Conservation (phyloP, 768 basidiomycete genomes). For the Amanita pallidorosea region DNA sequence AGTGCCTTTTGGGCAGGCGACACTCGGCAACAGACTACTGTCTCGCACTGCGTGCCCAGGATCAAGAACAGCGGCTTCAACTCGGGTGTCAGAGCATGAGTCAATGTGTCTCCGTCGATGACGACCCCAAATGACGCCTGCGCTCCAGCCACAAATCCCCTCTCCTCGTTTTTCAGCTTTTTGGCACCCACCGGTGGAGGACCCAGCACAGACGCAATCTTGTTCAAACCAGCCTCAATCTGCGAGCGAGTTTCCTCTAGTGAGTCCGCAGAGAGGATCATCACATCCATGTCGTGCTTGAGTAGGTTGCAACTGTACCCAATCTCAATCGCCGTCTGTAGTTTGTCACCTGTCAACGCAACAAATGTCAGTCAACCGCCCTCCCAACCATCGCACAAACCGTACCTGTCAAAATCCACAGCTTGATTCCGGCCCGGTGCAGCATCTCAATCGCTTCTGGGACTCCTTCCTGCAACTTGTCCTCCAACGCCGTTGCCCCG, state of each 20-base stretch:
- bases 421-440: slow-evolving; percentile 89
- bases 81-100: slow-evolving; percentile 64
- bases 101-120: slow-evolving; percentile 90
- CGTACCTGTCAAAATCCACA: slow-evolving; percentile 93
- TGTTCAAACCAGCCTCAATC: slow-evolving; percentile 89
- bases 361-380: neutral
- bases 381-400: slow-evolving; percentile 3
- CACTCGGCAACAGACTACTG: slow-evolving; percentile 96
- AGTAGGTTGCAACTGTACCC: slow-evolving; percentile 94
- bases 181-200: slow-evolving; percentile 53
- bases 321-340: slow-evolving; percentile 98
- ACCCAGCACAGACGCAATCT: slow-evolving; percentile 80
- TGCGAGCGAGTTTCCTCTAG: slow-evolving; percentile 68
- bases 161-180: slow-evolving; percentile 45
- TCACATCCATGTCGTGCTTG: slow-evolving; percentile 90
- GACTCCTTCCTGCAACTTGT: slow-evolving; percentile 95
- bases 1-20: slow-evolving; percentile 98
- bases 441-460: slow-evolving; percentile 92
- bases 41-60: slow-evolving; percentile 92
- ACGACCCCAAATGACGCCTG: slow-evolving; percentile 84
- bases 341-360: slow-evolving; percentile 65
- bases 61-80: slow-evolving; percentile 85
- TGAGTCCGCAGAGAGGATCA: slow-evolving; percentile 88
- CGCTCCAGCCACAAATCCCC: slow-evolving; percentile 54
- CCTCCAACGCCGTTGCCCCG: slow-evolving; percentile 93